Base-by-base conservation (phyloP, 768 basidiomycete species). In the Phylloporus scabripes region DNA sequence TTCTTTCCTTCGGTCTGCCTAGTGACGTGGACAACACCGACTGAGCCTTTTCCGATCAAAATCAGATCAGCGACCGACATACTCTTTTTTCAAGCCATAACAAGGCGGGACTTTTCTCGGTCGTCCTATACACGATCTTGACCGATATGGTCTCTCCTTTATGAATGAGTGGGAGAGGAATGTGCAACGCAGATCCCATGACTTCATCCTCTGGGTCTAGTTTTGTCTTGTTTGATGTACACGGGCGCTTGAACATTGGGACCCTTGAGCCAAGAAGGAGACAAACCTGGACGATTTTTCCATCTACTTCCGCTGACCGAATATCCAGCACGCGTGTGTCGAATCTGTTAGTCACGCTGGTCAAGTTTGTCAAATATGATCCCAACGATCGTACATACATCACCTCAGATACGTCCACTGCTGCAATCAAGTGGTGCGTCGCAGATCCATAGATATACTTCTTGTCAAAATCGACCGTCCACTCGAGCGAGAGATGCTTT, bases 1-100 rank as follows among this genome's bases (percentile, higher is more conserved):
- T 71, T 70, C 56, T 91, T 91, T 8, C 91, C 91, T 50, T 89
- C 87, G 0, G 92, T 96, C 69, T 92, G 84, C 50, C 88, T 90
- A 36, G 18, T 7, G 11, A 10, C 18, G 26, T 5, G 9, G 8
- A 11, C 7, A 37, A 17, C 24, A 11, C 18, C 6, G 29, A 31
- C 12, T 42, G 29, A 39, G 23, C 1, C n/a, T 26, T 26, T 26
- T 26, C 4, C 29, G 32, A 2, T 21, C 18, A 10, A 31, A 39
- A 3, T 8, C 0, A 9, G 17, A 24, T 24, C 4, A 20, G 37
- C 1, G 18, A n/a, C 8, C 3, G 9, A 9, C 34, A 8, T 63
- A 89, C 83, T 85, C 82, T 62, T 90, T 85, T n/a, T 17, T 80
- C 82, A 9, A 95, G 75, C 92, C 92, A 97, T 50, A 93, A 89